Conservation (phyloP, 2,329 filamentous ascomycete species). For the Penicillium sp. region DNA sequence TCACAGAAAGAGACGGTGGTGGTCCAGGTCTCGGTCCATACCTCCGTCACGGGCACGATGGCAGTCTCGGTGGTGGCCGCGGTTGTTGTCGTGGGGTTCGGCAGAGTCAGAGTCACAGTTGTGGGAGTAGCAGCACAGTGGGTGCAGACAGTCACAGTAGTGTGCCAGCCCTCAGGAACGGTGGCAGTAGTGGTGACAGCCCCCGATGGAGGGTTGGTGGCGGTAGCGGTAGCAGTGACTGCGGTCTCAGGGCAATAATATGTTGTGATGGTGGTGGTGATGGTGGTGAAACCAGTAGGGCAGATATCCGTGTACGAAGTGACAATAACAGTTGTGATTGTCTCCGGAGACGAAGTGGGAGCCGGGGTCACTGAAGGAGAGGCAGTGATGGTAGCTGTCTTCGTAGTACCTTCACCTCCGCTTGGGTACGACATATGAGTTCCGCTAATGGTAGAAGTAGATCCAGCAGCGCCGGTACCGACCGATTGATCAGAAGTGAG, state of each 20-base stretch:
- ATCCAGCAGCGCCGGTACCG: neutral
- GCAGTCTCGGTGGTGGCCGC: conserved; percentile 9
- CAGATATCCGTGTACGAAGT: conserved; percentile 46
- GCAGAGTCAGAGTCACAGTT: conserved; percentile 38
- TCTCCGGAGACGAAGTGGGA: conserved; percentile 21
- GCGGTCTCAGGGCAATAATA: conserved; percentile 37
- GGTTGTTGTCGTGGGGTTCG: conserved; percentile 16
- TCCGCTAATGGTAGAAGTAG: neutral
- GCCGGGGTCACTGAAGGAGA: conserved; percentile 13
- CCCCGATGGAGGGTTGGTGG: conserved; percentile 15
- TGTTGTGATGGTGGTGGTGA: conserved; percentile 40
- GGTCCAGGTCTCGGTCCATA: too few species aligned
- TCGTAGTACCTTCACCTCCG: conserved; percentile 7
- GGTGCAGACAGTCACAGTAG: conserved; percentile 42
- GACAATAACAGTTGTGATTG: conserved; percentile 38
- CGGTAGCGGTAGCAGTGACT: conserved; percentile 30
- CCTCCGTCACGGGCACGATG: neutral
- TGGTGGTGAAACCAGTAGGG: conserved; percentile 44
- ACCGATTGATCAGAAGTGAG: neutral
- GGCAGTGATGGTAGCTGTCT: conserved; percentile 9
- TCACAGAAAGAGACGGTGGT: conserved; percentile 21
- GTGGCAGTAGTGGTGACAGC: conserved; percentile 20
- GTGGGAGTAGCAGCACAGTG: conserved; percentile 40
- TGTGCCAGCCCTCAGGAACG: conserved; percentile 41
- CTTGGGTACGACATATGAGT: conserved; percentile 2